Evolutionary conservation across 2,329 filamentous ascomycete species (phyloP).

Genomic region (Chaetomium sp.): DNA sequence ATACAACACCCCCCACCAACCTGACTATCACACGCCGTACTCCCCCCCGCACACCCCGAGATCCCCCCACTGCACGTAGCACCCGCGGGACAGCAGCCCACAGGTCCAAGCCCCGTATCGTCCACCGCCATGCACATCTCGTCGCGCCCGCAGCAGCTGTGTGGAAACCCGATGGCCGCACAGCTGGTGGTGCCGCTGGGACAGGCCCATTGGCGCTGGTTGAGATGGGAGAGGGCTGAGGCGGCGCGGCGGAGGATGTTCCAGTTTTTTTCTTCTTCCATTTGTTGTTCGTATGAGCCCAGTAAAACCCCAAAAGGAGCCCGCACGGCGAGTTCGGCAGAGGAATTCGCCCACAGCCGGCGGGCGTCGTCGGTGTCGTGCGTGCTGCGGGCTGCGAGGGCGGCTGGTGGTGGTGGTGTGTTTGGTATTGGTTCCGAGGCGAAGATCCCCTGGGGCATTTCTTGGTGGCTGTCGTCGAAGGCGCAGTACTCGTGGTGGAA

Average conservation of each 20-base stretch:
- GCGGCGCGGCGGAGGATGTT: constrained; percentile 38
- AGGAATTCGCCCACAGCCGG: constrained; percentile 28
- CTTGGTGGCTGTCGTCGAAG: constrained; percentile 29
- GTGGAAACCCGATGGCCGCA: constrained; percentile 54
- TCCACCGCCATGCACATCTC: constrained; percentile 60
- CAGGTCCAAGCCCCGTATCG: constrained; percentile 56
- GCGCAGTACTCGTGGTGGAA: constrained; percentile 62
- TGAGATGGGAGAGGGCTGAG: constrained; percentile 41
- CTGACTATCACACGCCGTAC: constrained; percentile 57
- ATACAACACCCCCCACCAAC: constrained; percentile 72
- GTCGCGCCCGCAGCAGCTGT: constrained; percentile 65
- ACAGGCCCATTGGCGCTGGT: constrained; percentile 57
- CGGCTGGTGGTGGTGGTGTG: background rate
- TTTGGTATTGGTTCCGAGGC: constrained; percentile 12
- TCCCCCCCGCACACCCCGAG: constrained; percentile 53
- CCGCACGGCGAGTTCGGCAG: constrained; percentile 34
- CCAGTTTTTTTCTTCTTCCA: constrained; percentile 11
- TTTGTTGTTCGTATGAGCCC: constrained; percentile 6
- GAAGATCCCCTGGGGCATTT: constrained; percentile 28
- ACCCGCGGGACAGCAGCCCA: constrained; percentile 69
- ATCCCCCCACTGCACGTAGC: constrained; percentile 57
- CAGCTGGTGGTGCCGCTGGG: constrained; percentile 62
- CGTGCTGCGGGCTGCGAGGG: constrained; percentile 28
- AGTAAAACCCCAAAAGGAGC: constrained; percentile 48
- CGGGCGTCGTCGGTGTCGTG: constrained; percentile 27